These are phyloP conservation scores for Volvariella surrecta DNA, from an alignment of 1,284 basidiomycete species.

Conservation along the genomic window DNA sequence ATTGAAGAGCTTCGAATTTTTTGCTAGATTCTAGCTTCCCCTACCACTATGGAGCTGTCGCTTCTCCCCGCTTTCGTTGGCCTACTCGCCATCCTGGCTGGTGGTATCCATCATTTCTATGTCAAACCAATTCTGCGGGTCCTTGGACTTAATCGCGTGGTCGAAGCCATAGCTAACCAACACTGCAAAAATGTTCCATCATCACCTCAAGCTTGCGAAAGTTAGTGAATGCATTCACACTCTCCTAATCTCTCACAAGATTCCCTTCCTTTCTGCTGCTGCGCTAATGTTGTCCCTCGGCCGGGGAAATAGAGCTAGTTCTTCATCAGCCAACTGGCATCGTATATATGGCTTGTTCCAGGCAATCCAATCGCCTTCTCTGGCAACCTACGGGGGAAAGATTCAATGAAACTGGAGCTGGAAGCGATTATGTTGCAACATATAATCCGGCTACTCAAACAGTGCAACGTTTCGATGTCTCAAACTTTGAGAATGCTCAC, in stretches of 20 bases:
- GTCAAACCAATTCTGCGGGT: slow-evolving; percentile 29
- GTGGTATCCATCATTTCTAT: slow-evolving; percentile 31
- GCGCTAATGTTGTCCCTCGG: too few relatives aligned
- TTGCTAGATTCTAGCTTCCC: slow-evolving; percentile 1
- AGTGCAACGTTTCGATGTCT: slow-evolving; percentile 38
- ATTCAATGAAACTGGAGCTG: slow-evolving; percentile 36
- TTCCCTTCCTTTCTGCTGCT: too few relatives aligned
- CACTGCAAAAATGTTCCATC: slow-evolving; percentile 41
- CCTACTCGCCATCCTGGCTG: slow-evolving; percentile 20
- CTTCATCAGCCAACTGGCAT: slow-evolving; percentile 47
- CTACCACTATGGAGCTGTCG: slow-evolving; percentile 3
- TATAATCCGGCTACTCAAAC: slow-evolving; percentile 41
- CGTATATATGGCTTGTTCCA: slow-evolving; percentile 68
- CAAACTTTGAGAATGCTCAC: slow-evolving; percentile 23
- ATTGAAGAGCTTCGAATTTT: background rate
- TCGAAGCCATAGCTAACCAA: slow-evolving; percentile 35
- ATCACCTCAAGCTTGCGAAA: slow-evolving; percentile 55
- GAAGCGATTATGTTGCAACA: slow-evolving; percentile 53
- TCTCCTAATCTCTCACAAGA: too few relatives aligned
- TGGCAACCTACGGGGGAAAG: slow-evolving; percentile 47
- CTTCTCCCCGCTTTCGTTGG: slow-evolving; percentile 21
- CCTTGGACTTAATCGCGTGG: slow-evolving; percentile 33
- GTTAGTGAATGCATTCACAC: slow-evolving; percentile 25
- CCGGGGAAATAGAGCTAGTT: slow-evolving; percentile 39
- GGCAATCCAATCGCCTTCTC: slow-evolving; percentile 33